Evolutionary conservation across 345 rosid species (phyloP).

Genomic region (Eucalyptus virginea): DNA sequence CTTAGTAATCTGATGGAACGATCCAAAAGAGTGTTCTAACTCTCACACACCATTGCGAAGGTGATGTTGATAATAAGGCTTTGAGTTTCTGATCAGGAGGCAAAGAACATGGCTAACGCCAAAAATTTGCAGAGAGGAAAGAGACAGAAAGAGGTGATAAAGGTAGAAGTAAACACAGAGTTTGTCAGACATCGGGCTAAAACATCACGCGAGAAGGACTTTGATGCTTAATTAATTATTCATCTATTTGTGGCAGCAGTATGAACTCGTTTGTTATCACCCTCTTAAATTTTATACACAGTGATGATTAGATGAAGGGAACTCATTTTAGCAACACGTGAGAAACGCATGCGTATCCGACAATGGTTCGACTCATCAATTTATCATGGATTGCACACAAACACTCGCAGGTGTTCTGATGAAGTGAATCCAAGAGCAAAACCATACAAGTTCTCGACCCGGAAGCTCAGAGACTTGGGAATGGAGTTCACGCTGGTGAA

Average conservation of each 20-base stretch:
- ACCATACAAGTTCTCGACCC: slow-evolving; percentile 61
- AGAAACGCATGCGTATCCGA: neutral
- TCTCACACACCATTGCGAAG: neutral
- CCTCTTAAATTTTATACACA: neutral
- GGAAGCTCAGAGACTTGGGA: slow-evolving; percentile 68
- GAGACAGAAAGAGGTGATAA: neutral
- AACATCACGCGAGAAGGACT: neutral
- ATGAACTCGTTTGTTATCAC: neutral
- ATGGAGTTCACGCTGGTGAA: slow-evolving; percentile 60
- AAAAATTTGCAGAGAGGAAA: neutral
- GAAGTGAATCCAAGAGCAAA: slow-evolving; percentile 70
- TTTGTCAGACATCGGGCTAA: neutral
- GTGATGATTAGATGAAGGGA: neutral
- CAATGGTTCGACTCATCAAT: neutral
- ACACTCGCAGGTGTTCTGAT: slow-evolving; percentile 55
- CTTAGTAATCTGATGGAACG: neutral
- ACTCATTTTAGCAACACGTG: neutral
- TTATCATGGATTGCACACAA: neutral
- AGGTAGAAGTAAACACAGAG: neutral
- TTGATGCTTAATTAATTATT: neutral
- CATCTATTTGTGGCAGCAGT: neutral
- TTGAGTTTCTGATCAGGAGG: neutral
- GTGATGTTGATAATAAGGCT: neutral
- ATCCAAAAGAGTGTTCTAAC: neutral
- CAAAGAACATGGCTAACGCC: neutral